phyloP scores from a whole-genome alignment of 495 filamentous ascomycete species.

The Penicillium silybi region DNA sequence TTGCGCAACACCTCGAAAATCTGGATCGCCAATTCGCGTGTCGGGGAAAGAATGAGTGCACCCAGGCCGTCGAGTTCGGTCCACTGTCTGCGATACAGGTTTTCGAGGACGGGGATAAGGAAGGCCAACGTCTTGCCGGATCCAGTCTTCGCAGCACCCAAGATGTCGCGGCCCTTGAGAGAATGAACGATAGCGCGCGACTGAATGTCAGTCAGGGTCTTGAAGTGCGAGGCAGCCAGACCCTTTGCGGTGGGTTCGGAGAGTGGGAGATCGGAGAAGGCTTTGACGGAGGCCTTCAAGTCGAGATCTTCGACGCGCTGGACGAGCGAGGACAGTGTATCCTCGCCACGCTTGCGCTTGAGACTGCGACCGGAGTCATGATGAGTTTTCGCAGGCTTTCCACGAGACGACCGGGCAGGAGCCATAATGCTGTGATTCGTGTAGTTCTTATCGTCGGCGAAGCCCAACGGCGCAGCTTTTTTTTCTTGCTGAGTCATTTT shows the following conservation, averaged over 20 bases:
- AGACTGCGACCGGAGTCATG: conserved; percentile 35
- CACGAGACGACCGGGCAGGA: conserved; percentile 17
- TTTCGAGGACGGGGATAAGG: conserved; percentile 86
- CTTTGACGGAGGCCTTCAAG: conserved; percentile 41
- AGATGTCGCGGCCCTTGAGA: conserved; percentile 82
- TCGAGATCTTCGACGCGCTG: conserved; percentile 50
- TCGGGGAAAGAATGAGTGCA: conserved; percentile 89
- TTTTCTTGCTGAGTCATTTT: conserved; percentile 35
- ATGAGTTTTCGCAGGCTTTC: conserved; percentile 23
- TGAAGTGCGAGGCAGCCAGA: conserved; percentile 82
- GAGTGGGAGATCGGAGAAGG: conserved; percentile 79
- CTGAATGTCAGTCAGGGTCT: conserved; percentile 88
- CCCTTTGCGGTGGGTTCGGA: conserved; percentile 79
- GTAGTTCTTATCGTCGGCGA: background rate
- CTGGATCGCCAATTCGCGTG: conserved; percentile 90
- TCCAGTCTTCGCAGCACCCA: conserved; percentile 95
- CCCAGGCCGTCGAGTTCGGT: conserved; percentile 87
- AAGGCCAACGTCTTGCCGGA: conserved; percentile 97
- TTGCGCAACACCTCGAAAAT: conserved; percentile 95
- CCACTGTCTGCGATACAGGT: conserved; percentile 88
- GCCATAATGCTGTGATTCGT: conserved; percentile 26
- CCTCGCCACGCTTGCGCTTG: conserved; percentile 61
- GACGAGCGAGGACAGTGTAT: conserved; percentile 41
- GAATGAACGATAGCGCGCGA: conserved; percentile 77
- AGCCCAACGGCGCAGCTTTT: conserved; percentile 21